Evolutionary conservation across 257 asterid genomes (phyloP).

Genomic region (Ilex aquifolium): DNA sequence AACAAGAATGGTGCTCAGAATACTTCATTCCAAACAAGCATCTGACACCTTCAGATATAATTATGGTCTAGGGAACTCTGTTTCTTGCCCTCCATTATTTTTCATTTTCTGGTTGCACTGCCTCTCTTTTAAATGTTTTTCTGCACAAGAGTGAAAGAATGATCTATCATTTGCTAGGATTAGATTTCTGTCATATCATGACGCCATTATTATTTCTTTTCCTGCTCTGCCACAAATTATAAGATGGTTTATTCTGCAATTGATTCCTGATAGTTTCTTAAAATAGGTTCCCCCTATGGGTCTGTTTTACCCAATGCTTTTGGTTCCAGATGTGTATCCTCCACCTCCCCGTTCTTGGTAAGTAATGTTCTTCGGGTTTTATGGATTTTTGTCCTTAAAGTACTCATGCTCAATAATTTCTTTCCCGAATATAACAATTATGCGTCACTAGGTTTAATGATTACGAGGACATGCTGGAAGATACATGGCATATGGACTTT

Average conservation of each 20-base stretch:
- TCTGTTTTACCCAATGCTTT: constrained; percentile 81
- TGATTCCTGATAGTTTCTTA: constrained; percentile 17
- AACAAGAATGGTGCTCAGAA: too few species aligned
- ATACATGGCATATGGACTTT: constrained; percentile 45
- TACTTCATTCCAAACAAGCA: too few species aligned
- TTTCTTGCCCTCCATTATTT: too few species aligned
- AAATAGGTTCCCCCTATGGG: constrained; percentile 99
- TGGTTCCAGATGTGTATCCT: constrained; percentile 94
- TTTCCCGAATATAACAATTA: constrained; percentile 12
- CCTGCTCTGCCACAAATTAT: not conserved
- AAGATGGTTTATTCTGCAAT: constrained; percentile 2
- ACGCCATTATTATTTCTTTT: not conserved
- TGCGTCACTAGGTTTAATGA: constrained; percentile 72
- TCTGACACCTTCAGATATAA: too few species aligned
- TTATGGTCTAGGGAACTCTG: too few species aligned
- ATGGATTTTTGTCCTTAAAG: constrained; percentile 10
- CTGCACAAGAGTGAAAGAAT: not conserved
- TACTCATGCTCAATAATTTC: not conserved
- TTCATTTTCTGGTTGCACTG: too few species aligned
- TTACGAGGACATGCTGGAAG: constrained; percentile 93
- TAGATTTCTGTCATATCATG: too few species aligned
- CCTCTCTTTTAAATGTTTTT: not conserved
- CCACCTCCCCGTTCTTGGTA: constrained; percentile 88
- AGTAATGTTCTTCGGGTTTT: constrained; percentile 14
- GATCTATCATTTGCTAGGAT: too few species aligned